These are phyloP conservation scores for Auxenochlorella pyrenoidosa DNA, from an alignment of 139 green algal species.

Conservation along the genomic window DNA sequence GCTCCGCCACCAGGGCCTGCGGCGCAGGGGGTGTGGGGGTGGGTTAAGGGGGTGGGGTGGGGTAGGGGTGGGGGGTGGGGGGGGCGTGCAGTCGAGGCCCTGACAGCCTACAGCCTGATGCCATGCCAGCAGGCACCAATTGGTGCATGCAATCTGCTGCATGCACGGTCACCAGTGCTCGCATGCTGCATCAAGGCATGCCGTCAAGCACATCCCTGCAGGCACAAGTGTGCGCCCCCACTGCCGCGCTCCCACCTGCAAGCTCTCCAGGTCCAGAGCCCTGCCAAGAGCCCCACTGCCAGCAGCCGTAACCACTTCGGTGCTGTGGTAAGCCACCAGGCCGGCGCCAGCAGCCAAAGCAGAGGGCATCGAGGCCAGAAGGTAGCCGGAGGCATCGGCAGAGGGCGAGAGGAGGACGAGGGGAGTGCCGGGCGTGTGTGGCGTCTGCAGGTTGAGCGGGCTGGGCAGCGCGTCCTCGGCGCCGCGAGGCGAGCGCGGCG, in stretches of 20 bases:
- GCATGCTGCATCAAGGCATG: no score
- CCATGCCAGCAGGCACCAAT: no score
- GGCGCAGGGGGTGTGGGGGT: not conserved
- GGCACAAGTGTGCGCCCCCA: no score
- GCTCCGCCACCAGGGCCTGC: slow-evolving; percentile 33
- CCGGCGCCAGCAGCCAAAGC: not conserved
- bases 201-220: not conserved
- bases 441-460: slow-evolving; percentile 7
- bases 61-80: not conserved
- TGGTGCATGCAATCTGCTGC: not conserved
- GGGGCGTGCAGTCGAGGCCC: not conserved
- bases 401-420: slow-evolving; percentile 18
- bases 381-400: not conserved
- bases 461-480: not conserved
- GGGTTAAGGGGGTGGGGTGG: no score
- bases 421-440: slow-evolving; percentile 6
- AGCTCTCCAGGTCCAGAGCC: slow-evolving; percentile 6
- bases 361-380: not conserved
- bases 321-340: not conserved
- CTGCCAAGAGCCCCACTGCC: not conserved
- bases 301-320: not conserved
- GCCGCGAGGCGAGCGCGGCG: slow-evolving; percentile 16
- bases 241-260: slow-evolving; percentile 5
- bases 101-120: not conserved
- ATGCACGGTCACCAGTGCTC: not conserved